Percentiles rank a stretch among this genome's conserved stretches.
These are phyloP conservation scores for Serendipita sp. DNA, from an alignment of 768 basidiomycete species.

Conservation along the genomic window DNA sequence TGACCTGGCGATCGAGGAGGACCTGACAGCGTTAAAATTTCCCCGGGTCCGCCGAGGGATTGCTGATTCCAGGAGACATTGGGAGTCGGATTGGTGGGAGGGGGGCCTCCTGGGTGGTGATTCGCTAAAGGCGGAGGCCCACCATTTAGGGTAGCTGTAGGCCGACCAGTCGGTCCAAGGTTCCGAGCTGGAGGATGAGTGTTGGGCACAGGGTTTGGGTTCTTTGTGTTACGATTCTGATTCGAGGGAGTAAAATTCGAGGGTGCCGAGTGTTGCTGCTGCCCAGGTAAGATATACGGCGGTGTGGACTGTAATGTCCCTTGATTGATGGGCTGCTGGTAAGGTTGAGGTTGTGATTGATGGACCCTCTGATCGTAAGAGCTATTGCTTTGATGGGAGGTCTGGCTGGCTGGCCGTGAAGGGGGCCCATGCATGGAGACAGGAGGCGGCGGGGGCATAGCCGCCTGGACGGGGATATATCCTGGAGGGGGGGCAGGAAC, in stretches of 20 bases:
- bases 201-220: no score
- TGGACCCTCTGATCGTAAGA: background rate
- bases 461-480: background rate
- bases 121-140: no score
- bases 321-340: background rate
- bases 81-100: no score
- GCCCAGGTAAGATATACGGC: background rate
- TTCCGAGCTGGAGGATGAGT: no score
- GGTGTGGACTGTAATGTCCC: background rate
- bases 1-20: background rate
- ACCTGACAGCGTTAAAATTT: background rate
- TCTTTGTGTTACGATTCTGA: background rate
- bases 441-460: background rate
- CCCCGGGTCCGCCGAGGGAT: background rate
- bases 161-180: no score
- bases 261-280: background rate
- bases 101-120: no score
- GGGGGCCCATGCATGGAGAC: background rate
- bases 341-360: background rate
- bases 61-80: no score
- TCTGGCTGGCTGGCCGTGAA: background rate
- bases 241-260: background rate
- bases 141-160: no score
- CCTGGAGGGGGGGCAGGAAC: background rate
- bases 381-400: background rate